Evolutionary conservation across 345 rosid species (phyloP), one percentile per base, ranked within the genome.

Genomic region (Eucalyptus caleyi): DNA sequence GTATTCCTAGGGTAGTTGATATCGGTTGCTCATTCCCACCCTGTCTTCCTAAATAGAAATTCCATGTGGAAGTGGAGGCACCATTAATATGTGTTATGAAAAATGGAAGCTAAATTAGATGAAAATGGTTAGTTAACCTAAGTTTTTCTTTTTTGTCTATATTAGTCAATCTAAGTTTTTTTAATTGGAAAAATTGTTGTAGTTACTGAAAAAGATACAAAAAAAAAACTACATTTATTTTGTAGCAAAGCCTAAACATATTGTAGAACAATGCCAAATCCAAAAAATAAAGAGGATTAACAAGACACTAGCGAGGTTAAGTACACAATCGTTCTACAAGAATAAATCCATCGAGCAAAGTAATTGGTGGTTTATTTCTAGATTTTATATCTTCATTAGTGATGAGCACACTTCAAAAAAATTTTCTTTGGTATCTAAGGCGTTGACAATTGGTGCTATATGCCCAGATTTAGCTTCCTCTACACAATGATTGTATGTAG

Each of bases 111-210:
- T 56, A 56, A 24, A 56, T 56, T 56, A 5, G 30, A 56, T 56
- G 62, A 56, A 56, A 60, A 60, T 60, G 69, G 69, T 60, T 27
- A 6, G 32, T 27, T 6, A 60, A 60, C 69, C 32, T 60, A 27
- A 27, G 32, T 6, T 60, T 60, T 60, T 60, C 15, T 60, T 24
- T 24, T 21, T 4, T 53, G 24, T 56, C 62, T 10, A 1, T 24
- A 24, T 56, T 24, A 56, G 62, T 56, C 62, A 0, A 56, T 56
- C 62, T 24, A 56, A 56, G 30, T 53, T 21, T 56, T 56, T 60
- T 60, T 27, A 2, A 6, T 30, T 0, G 0, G 3, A 6, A 60
- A 60, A 27, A 27, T 27, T 12, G 1, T 27, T 1, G 2, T 60
- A 30, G 15, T 60, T 27, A 27, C 16, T 11, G 15, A 27, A 11